Conservation (phyloP, 306 rosid species). For the Quercus robur region DNA sequence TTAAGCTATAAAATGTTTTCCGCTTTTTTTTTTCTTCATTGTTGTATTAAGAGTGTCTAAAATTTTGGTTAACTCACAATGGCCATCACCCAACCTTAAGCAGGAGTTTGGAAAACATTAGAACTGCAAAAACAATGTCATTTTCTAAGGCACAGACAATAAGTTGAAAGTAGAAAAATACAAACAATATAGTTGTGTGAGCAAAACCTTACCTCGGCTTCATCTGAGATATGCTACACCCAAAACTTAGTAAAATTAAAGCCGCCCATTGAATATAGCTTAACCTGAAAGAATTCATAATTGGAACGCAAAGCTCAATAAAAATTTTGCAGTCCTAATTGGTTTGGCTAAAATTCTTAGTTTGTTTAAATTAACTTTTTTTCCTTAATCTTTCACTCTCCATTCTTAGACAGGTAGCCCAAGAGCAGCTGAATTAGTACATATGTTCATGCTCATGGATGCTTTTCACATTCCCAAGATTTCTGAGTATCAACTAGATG, state of each 20-base stretch:
- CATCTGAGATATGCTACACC: constrained; percentile 88
- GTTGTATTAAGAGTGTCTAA: constrained; percentile 6
- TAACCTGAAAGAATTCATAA: constrained; percentile 52
- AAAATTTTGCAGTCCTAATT: neutral
- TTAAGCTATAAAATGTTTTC: constrained; percentile 1
- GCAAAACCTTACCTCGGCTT: constrained; percentile 62
- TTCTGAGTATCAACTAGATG: neutral
- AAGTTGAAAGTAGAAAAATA: neutral
- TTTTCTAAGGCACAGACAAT: constrained; percentile 12
- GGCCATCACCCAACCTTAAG: constrained; percentile 97
- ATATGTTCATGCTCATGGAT: neutral
- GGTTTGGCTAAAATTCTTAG: neutral
- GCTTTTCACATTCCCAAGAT: neutral
- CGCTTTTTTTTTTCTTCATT: neutral
- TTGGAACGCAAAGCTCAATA: constrained; percentile 19
- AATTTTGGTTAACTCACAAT: constrained; percentile 58
- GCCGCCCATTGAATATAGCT: constrained; percentile 97
- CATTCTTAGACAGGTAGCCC: neutral
- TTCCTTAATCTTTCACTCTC: neutral
- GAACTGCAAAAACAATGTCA: constrained; percentile 51
- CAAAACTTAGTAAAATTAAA: constrained; percentile 79
- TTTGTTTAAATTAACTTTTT: neutral
- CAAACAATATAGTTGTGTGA: neutral
- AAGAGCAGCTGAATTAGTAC: neutral
- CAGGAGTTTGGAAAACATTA: constrained; percentile 83